Evolutionary conservation across 768 basidiomycete genomes (phyloP).

Genomic region (Suillus subalutaceus): DNA sequence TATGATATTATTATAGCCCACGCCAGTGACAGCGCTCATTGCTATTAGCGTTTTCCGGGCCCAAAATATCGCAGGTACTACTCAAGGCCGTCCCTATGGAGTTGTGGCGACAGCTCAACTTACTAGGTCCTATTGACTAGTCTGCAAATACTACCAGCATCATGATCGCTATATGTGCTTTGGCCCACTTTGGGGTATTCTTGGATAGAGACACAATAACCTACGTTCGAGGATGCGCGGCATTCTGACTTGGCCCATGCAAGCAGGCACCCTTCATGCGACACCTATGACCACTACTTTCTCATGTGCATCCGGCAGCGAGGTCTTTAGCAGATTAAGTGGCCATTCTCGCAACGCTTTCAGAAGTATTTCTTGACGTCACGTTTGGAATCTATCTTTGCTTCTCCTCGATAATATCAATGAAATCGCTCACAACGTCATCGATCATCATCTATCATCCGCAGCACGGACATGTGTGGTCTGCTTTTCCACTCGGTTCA

Average conservation of each 20-base stretch:
- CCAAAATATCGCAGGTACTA: neutral
- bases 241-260: constrained; percentile 45
- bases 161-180: neutral
- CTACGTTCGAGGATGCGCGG: constrained; percentile 62
- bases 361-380: constrained; percentile 40
- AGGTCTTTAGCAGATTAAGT: constrained; percentile 40
- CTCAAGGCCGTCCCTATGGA: neutral
- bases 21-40: neutral
- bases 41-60: neutral
- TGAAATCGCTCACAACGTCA: constrained; percentile 53
- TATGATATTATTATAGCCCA: no score
- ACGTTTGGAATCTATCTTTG: no score
- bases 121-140: neutral
- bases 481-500: constrained; percentile 18
- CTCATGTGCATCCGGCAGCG: constrained; percentile 35
- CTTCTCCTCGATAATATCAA: constrained; percentile 37
- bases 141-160: no score
- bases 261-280: constrained; percentile 30
- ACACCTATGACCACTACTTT: constrained; percentile 43
- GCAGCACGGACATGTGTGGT: constrained; percentile 14
- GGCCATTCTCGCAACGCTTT: constrained; percentile 39
- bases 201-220: constrained; percentile 11
- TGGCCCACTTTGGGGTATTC: neutral
- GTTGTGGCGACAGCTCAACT: neutral
- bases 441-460: constrained; percentile 37